Evolutionary conservation across 805 yeast species (phyloP).

Genomic region (Blastobotrys muscicola): DNA sequence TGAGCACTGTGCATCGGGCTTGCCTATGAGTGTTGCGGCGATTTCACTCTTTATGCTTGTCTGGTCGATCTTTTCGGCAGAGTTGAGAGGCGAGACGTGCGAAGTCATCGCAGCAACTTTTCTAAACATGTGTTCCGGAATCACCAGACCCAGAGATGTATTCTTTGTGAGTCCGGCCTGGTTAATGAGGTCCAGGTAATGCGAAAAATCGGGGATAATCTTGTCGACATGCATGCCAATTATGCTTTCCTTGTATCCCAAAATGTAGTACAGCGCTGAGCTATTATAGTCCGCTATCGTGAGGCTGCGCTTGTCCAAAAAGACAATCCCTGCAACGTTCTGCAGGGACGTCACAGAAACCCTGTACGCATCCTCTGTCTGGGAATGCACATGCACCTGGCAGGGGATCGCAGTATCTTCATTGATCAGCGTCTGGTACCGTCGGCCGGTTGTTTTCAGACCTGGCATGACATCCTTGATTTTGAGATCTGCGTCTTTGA

Average conservation of each 20-base stretch:
- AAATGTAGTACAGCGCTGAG: constrained; percentile 67
- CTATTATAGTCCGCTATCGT: constrained; percentile 63
- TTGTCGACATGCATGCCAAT: constrained; percentile 41
- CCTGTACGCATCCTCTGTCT: neutral
- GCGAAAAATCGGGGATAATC: constrained; percentile 55
- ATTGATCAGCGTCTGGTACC: constrained; percentile 12
- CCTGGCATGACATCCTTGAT: neutral
- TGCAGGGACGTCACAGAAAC: constrained; percentile 69
- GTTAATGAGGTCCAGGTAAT: constrained; percentile 28
- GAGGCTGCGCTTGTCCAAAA: constrained; percentile 44
- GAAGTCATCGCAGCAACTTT: constrained; percentile 24
- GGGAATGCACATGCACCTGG: neutral
- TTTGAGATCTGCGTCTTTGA: neutral
- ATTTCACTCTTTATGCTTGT: neutral
- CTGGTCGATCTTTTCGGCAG: neutral
- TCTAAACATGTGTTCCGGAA: constrained; percentile 88
- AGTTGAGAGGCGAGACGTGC: neutral
- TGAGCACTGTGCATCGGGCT: constrained; percentile 18
- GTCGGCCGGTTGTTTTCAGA: too few relatives aligned
- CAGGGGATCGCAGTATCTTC: constrained; percentile 10
- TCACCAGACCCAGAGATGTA: constrained; percentile 51
- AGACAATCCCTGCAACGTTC: constrained; percentile 78
- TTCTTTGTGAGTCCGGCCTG: neutral
- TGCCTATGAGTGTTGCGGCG: too few relatives aligned
- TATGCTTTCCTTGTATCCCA: constrained; percentile 44